Evolutionary conservation across 352 stramenopile species (phyloP), one percentile per base, ranked within the genome.

Genomic region (Pelagophyceae sp.): DNA sequence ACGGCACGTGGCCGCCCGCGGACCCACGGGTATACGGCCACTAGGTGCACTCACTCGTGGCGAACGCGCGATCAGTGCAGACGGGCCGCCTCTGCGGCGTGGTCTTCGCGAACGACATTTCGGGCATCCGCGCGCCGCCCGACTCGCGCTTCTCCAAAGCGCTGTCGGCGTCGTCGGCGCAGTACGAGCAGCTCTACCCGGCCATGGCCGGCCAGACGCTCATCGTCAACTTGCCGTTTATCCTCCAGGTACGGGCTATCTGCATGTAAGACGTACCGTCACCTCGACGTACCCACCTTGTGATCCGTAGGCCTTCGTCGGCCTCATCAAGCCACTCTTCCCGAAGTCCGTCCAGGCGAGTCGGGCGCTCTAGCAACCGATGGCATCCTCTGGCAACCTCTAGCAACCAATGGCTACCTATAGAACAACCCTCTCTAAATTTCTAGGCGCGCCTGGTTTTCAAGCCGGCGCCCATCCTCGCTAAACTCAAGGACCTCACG

Each of bases 31-130:
- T n/a, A n/a, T n/a, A n/a, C n/a, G n/a, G n/a, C n/a, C n/a, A n/a
- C n/a, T n/a, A n/a, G n/a, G n/a, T 83, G 25, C 80, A 83, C 32
- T 80, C 79, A 38, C 72, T 83, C 17, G 72, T 83, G 15, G 80
- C 77, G 29, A 80, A 83, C 72, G 31, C 78, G 64, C 64, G 80
- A 51, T 80, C 77, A 35, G 80, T 45, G 25, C 67, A 58, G 11
- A 83, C 75, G 0, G 80, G 80, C 38, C 65, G 80, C 45, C 78
- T 83, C 65, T 81, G 77, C 31, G 77, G 60, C 35, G 80, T 83
- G 19, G 64, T 83, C 33, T 83, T 83, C 77, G 80, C 80, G 19
- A 83, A 83, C 45, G 80, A 83, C 61, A 83, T 83, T 38, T 82
- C 78, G 76, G 80, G 80, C 54, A 79, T 83, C 23, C 72, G 76